These are phyloP conservation scores for Fraxinus sp. DNA, from an alignment of 305 asterid genomes.

Conservation along the genomic window DNA sequence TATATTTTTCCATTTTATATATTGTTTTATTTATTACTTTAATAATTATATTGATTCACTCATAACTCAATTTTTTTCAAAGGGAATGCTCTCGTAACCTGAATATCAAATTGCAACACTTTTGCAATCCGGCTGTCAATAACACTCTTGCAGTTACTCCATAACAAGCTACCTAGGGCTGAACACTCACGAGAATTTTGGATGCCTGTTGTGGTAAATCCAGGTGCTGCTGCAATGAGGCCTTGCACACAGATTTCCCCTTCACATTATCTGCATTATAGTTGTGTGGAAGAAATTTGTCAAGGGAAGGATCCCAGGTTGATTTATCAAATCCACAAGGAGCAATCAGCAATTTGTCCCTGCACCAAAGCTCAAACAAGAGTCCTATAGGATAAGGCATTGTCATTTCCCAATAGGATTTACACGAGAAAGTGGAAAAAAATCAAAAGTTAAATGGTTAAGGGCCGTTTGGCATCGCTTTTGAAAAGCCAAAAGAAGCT, in stretches of 20 bases:
- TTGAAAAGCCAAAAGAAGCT: not conserved
- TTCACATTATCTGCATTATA: slow-evolving; percentile 56
- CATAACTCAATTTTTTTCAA: not conserved
- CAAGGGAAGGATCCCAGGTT: slow-evolving; percentile 74
- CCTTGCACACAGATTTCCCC: slow-evolving; percentile 68
- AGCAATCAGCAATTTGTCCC: slow-evolving; percentile 66
- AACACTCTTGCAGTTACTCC: not conserved
- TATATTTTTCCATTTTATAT: not conserved
- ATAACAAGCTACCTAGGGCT: slow-evolving; percentile 2
- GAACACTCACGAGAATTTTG: slow-evolving; percentile 52
- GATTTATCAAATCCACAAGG: slow-evolving; percentile 67
- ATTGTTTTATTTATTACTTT: not conserved
- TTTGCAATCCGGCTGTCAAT: not conserved
- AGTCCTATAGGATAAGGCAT: slow-evolving; percentile 18
- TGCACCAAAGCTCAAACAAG: slow-evolving; percentile 32
- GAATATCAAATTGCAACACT: not conserved
- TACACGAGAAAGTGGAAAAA: slow-evolving; percentile 1
- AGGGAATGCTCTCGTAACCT: not conserved
- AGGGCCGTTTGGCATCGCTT: not conserved
- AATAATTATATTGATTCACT: not conserved
- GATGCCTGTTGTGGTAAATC: slow-evolving; percentile 49
- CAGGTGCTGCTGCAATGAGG: slow-evolving; percentile 52
- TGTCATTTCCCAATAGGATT: slow-evolving; percentile 3
- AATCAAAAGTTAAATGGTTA: slow-evolving; percentile 1
- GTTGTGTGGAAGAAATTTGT: slow-evolving; percentile 54